Percentiles rank a stretch among this genome's conserved stretches.
Evolutionary conservation across 176 grass and related monocot genomes (phyloP).

Genomic region (Tillandsia leiboldiana): DNA sequence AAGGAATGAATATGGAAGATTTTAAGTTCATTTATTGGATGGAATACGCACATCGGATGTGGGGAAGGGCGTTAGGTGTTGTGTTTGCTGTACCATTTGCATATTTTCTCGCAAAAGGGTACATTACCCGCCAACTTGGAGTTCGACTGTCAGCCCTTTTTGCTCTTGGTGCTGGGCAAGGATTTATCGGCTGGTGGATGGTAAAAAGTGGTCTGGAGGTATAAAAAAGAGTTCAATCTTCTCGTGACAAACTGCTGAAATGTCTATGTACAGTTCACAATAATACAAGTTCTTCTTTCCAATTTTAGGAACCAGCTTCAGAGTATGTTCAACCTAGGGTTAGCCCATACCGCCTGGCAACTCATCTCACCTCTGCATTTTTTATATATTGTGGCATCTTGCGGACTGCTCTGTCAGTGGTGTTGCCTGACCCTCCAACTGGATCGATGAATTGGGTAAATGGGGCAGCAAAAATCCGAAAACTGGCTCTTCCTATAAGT

Average conservation of each 20-base stretch:
- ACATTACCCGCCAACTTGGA: constrained; percentile 82
- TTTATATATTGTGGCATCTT: constrained; percentile 88
- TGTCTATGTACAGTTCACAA: constrained; percentile 8
- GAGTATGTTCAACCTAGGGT: constrained; percentile 90
- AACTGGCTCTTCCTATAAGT: constrained; percentile 70
- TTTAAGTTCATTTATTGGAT: constrained; percentile 99
- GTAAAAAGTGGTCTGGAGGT: constrained; percentile 99
- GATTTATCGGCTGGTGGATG: constrained; percentile 98
- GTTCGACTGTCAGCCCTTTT: constrained; percentile 71
- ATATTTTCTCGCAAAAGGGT: constrained; percentile 87
- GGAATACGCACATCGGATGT: constrained; percentile 98
- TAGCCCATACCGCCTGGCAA: constrained; percentile 85
- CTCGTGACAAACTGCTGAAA: constrained; percentile 4
- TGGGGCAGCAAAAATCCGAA: constrained; percentile 64
- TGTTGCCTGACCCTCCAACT: constrained; percentile 73
- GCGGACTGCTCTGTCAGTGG: constrained; percentile 87
- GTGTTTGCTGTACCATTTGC: constrained; percentile 70
- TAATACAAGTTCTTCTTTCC: constrained; percentile 8
- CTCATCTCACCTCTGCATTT: constrained; percentile 94
- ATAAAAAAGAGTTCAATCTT: constrained; percentile 13
- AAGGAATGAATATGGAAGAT: constrained; percentile 76
- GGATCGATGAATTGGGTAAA: constrained; percentile 62
- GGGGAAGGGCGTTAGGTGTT: constrained; percentile 81
- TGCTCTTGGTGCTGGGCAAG: constrained; percentile 71
- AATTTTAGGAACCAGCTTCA: constrained; percentile 64